Percentiles rank a stretch among this genome's conserved stretches.
phyloP scores from a whole-genome alignment of 192 early-diverging fungal species.

The Backusella westeae region DNA sequence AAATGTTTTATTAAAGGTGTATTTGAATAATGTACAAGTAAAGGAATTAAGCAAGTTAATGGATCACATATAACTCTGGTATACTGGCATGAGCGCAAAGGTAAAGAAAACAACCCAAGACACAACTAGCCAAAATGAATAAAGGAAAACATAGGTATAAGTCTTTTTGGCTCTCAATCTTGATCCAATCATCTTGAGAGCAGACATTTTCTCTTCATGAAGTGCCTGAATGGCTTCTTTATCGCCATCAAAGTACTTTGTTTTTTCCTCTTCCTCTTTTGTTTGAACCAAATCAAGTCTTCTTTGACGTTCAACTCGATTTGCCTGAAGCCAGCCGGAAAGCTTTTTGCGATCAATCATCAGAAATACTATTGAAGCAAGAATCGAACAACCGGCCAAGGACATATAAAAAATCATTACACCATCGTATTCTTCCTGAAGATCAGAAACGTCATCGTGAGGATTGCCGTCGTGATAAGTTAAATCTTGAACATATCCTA shows the following conservation, averaged over 20 bases:
- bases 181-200: slow-evolving; percentile 19
- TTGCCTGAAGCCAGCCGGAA: slow-evolving; percentile 31
- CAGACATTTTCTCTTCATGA: slow-evolving; percentile 5
- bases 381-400: neutral
- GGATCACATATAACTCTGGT: slow-evolving; percentile 15
- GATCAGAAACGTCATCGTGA: slow-evolving; percentile 14
- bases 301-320: slow-evolving; percentile 14
- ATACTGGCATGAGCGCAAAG: slow-evolving; percentile 36
- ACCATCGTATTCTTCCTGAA: slow-evolving; percentile 26
- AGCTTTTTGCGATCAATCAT: slow-evolving; percentile 16
- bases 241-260: neutral
- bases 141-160: slow-evolving; percentile 24
- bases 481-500: slow-evolving; percentile 58
- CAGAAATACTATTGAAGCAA: slow-evolving; percentile 16
- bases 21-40: neutral
- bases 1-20: too few relatives aligned
- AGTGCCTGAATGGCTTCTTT: neutral
- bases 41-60: neutral
- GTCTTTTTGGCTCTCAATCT: slow-evolving; percentile 1
- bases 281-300: slow-evolving; percentile 10
- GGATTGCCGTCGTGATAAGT: slow-evolving; percentile 32
- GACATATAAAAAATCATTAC: slow-evolving; percentile 32
- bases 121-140: slow-evolving; percentile 25
- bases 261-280: slow-evolving; percentile 6
- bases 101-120: slow-evolving; percentile 31